Conservation (phyloP, 1,284 basidiomycete species). For the Cryptococcus sp. region DNA sequence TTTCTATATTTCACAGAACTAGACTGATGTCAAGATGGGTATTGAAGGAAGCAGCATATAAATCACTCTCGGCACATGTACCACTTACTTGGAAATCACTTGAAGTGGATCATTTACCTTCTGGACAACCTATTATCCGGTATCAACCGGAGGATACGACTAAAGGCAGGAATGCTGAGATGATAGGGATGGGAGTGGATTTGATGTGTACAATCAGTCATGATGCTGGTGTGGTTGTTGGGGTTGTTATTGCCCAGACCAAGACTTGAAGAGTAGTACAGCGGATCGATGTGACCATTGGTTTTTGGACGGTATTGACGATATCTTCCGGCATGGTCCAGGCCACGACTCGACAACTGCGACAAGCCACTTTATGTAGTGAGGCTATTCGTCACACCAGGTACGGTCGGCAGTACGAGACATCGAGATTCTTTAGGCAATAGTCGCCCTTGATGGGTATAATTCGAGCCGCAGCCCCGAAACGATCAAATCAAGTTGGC, state of each 20-base stretch:
- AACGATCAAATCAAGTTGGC: too few species aligned
- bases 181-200: constrained; percentile 16
- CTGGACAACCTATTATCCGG: constrained; percentile 21
- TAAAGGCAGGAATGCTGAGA: not conserved
- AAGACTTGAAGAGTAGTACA: too few species aligned
- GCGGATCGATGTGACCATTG: too few species aligned
- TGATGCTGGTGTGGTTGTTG: constrained; percentile 75
- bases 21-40: constrained; percentile 58
- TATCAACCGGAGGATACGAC: not conserved
- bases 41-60: constrained; percentile 85
- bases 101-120: constrained; percentile 23
- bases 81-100: constrained; percentile 74
- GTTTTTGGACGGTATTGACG: too few species aligned
- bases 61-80: constrained; percentile 62
- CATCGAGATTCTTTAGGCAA: too few species aligned
- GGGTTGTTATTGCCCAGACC: constrained; percentile 64
- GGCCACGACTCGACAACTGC: too few species aligned
- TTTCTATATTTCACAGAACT: not conserved
- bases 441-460: too few species aligned
- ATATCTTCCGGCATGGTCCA: too few species aligned
- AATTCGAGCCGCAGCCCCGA: too few species aligned
- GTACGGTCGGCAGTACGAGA: too few species aligned
- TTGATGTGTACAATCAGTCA: constrained; percentile 72
- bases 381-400: too few species aligned
- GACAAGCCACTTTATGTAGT: too few species aligned